Evolutionary conservation across 148 eudicot species (phyloP).

Genomic region (Beta vulgaris): DNA sequence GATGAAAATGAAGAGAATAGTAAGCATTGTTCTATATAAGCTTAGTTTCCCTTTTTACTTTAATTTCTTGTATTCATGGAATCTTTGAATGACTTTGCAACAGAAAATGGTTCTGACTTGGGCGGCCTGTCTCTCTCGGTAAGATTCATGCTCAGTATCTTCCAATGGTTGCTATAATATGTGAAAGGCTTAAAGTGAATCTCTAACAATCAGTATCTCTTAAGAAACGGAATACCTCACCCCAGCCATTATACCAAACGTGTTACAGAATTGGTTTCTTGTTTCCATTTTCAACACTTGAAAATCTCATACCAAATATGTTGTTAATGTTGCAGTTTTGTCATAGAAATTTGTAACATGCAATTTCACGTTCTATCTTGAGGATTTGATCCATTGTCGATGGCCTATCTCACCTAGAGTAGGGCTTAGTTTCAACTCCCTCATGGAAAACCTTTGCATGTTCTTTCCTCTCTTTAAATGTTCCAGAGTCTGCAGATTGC

Average conservation of each 20-base stretch:
- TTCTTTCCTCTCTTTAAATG: background rate
- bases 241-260: too few relatives aligned
- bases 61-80: background rate
- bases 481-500: too few relatives aligned
- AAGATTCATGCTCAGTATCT: slow-evolving; percentile 15
- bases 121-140: slow-evolving; percentile 76
- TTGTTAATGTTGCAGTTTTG: too few relatives aligned
- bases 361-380: too few relatives aligned
- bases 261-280: too few relatives aligned
- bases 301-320: too few relatives aligned
- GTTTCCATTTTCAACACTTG: too few relatives aligned
- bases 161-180: background rate
- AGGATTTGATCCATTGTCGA: too few relatives aligned
- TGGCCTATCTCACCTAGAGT: background rate
- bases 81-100: slow-evolving; percentile 17
- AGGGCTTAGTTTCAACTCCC: background rate
- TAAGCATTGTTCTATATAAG: slow-evolving; percentile 18
- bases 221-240: too few relatives aligned
- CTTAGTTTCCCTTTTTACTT: background rate
- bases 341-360: too few relatives aligned
- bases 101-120: slow-evolving; percentile 36
- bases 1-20: slow-evolving; percentile 78
- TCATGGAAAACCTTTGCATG: background rate
- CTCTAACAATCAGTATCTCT: too few relatives aligned
- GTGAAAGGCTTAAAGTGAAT: background rate